phyloP scores from a whole-genome alignment of 495 filamentous ascomycete genomes.

The Cudoniella acicularis region DNA sequence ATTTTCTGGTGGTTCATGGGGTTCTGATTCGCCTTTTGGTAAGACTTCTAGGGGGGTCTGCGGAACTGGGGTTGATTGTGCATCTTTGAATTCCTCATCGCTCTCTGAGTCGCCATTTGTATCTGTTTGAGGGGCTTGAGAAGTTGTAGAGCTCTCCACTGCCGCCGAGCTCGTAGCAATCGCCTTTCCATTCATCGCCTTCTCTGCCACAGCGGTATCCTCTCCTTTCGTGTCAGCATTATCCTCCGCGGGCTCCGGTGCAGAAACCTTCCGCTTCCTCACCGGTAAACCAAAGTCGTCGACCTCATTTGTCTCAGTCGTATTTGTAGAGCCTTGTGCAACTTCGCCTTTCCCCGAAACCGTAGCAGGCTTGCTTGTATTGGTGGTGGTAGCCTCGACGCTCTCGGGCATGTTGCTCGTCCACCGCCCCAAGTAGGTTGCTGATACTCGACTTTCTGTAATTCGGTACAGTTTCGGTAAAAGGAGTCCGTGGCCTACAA shows the following conservation, averaged over 20 bases:
- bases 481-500: no score
- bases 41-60: neutral
- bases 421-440: neutral
- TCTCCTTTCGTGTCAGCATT: slow-evolving; percentile 11
- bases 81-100: slow-evolving; percentile 17
- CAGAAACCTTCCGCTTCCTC: slow-evolving; percentile 30
- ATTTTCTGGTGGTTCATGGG: slow-evolving; percentile 4
- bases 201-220: neutral
- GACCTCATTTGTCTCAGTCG: slow-evolving; percentile 36
- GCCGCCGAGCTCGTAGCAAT: no score
- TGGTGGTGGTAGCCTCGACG: slow-evolving; percentile 9
- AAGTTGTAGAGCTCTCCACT: no score
- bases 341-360: neutral
- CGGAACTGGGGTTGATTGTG: neutral
- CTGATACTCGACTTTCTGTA: slow-evolving; percentile 1
- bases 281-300: slow-evolving; percentile 58
- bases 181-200: slow-evolving; percentile 9
- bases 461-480: neutral
- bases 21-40: slow-evolving; percentile 2
- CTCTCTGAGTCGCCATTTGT: slow-evolving; percentile 16
- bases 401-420: slow-evolving; percentile 24
- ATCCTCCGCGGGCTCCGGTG: neutral
- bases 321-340: slow-evolving; percentile 21
- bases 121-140: no score
- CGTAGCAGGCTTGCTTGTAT: slow-evolving; percentile 13